Base-by-base conservation (phyloP, 139 green algal genomes). In the Zygnema cylindricum region DNA sequence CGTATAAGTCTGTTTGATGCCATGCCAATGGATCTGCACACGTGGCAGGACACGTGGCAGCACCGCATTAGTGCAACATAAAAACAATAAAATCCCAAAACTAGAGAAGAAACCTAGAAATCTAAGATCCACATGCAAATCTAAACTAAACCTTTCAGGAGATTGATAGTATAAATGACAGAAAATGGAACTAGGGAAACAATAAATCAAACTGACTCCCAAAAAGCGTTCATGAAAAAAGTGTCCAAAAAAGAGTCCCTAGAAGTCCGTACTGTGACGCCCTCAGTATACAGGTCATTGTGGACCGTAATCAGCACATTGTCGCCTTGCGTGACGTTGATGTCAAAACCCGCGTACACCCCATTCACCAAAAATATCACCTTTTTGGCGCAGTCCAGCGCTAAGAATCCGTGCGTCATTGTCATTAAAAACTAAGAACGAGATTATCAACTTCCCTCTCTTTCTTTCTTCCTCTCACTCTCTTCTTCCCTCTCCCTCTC, bases 21-120 rank as follows among this genome's bases (percentile, higher is more conserved):
- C 79, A 23, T 86, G 79, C 79, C 79, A 86, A 77, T 86, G 79
- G 2, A 86, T 86, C 54, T 41, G 36, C 36, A 79, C 71, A 79
- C 36, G 11, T 54, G 71, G 71, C 3, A 79, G 38, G 38, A 79
- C 71, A 16, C 7, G 11, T 16, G 71, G 3, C 7, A 43, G 36
- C 71, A 79, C 16, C 7, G 7, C 38, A 79, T 3, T 11, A 11
- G 3, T 16, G 42, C n/a, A n/a, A n/a, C n/a, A n/a, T n/a, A n/a
- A n/a, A n/a, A n/a, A n/a, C n/a, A n/a, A n/a, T n/a, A n/a, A n/a
- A n/a, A n/a, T n/a, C n/a, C n/a, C n/a, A n/a, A n/a, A n/a, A n/a
- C n/a, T n/a, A n/a, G n/a, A n/a, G n/a, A n/a, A n/a, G n/a, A n/a
- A n/a, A n/a, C n/a, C n/a, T n/a, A n/a, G n/a, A n/a, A n/a, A n/a